phyloP scores from a whole-genome alignment of 2,329 filamentous ascomycete species.

The Tolypocladium capitatum region DNA sequence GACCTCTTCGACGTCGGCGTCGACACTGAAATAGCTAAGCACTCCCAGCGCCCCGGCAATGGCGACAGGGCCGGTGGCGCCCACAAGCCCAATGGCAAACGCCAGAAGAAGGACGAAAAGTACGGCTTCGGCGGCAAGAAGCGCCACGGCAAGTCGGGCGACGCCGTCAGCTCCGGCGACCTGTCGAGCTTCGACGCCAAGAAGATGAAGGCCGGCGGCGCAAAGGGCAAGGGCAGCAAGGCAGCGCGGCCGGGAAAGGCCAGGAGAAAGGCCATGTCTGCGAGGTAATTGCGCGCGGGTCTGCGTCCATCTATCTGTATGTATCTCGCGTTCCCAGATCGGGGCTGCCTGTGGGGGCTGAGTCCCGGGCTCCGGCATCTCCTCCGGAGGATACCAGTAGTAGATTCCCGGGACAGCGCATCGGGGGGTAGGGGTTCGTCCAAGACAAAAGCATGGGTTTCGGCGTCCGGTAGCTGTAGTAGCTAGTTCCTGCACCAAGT shows the following conservation, averaged over 20 bases:
- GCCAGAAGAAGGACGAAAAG: constrained; percentile 88
- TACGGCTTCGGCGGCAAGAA: constrained; percentile 97
- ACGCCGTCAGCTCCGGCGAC: constrained; percentile 72
- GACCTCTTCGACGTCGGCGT: constrained; percentile 87
- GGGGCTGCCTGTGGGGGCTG: not conserved
- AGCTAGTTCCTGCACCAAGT: not conserved
- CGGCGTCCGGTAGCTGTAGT: not conserved
- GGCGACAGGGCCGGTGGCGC: constrained; percentile 9
- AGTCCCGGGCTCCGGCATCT: not conserved
- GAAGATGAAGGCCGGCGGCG: constrained; percentile 58
- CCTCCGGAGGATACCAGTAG: not conserved
- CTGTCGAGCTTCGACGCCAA: constrained; percentile 66
- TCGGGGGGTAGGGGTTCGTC: no score
- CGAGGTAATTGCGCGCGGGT: constrained; percentile 7
- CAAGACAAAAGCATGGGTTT: not conserved
- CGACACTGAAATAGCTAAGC: constrained; percentile 46
- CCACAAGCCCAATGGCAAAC: constrained; percentile 48
- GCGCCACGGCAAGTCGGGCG: constrained; percentile 76
- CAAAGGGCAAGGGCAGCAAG: constrained; percentile 19
- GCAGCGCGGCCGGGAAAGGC: constrained; percentile 35
- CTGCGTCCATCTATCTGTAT: not conserved
- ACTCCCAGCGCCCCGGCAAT: constrained; percentile 24
- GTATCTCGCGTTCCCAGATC: not conserved
- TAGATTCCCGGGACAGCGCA: not conserved
- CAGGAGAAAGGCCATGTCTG: constrained; percentile 30